Evolutionary conservation across 768 basidiomycete genomes (phyloP), one percentile per base, ranked within the genome.

Genomic region (Trametes cubensis): DNA sequence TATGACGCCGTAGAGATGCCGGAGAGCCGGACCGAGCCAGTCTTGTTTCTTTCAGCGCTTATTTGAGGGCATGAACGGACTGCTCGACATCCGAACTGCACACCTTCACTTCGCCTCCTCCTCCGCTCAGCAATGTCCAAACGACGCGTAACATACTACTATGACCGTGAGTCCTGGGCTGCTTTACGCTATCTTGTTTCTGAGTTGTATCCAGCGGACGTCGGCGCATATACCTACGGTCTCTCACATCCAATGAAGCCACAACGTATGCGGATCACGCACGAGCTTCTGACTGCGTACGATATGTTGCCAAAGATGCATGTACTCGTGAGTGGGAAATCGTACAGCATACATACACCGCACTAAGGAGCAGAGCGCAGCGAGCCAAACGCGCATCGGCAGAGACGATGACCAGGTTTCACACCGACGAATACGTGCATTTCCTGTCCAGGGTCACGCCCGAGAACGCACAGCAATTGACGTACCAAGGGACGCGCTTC

Each of bases 381-480:
- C 69, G 74, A 62, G 73, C 75, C 44, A 73, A 71, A 67, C 74
- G 75, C 55, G 72, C 75, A 20, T 67, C 72, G 4, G 73, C 75
- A 2, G 75, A 76, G 63, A 62, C 65, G 28, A 91, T 99, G 90
- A 89, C 92, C 21, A 77, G 87, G 11, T 99, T 98, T 75, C 97
- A 99, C 74, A 94, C 96, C 39, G 97, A 99, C 78, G 97, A 99
- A 82, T 99, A 97, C 75, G 84, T 99, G 57, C 87, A 98, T 68
- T 96, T 98, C 69, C 78, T 99, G 49, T 81, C 85, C 56, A 83
- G 85, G 51, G 95, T 98, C 38, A 92, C 89, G 0, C 95, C 96
- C 1, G 96, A 98, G 75, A 96, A 92, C 7, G 87, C 84, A 2
- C 90, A 92, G 67, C 88, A 93, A 58, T 74, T 97, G 70, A 94